Evolutionary conservation across 2,329 filamentous ascomycete species (phyloP).

Genomic region (Lasiodiplodia gonubiensis): DNA sequence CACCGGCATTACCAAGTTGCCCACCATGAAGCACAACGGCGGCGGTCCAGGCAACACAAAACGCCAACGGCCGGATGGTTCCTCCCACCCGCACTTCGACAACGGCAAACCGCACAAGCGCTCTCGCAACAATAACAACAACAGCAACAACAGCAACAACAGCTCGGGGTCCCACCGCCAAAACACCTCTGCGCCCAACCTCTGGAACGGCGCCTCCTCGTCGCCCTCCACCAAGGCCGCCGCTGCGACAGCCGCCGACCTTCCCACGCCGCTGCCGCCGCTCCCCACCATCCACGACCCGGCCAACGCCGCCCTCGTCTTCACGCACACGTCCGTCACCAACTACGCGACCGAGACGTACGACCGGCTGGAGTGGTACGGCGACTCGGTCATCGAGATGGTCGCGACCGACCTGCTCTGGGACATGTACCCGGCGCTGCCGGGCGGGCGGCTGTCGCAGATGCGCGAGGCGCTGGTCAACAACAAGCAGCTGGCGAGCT

Average conservation of each 20-base stretch:
- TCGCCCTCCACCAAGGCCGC: too few relatives aligned
- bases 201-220: too few relatives aligned
- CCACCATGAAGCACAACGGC: background rate
- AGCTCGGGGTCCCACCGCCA: too few relatives aligned
- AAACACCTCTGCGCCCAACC: background rate
- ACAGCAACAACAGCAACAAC: too few relatives aligned
- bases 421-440: constrained; percentile 16
- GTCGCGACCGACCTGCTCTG: constrained; percentile 80
- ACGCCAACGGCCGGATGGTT: background rate
- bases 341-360: constrained; percentile 57
- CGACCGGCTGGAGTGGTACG: constrained; percentile 85
- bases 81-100: background rate
- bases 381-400: constrained; percentile 83
- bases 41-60: background rate
- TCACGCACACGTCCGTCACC: constrained; percentile 63
- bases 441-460: constrained; percentile 71
- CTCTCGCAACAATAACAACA: background rate
- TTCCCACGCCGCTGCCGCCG: constrained; percentile 54
- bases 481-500: constrained; percentile 77
- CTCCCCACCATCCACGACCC: constrained; percentile 67
- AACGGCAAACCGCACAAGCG: background rate
- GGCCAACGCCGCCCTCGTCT: constrained; percentile 65
- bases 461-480: constrained; percentile 80
- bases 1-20: background rate
- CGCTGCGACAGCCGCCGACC: background rate